These are phyloP conservation scores for Trichophyton rubrum DNA, from an alignment of 2,329 filamentous ascomycete genomes.

Conservation along the genomic window DNA sequence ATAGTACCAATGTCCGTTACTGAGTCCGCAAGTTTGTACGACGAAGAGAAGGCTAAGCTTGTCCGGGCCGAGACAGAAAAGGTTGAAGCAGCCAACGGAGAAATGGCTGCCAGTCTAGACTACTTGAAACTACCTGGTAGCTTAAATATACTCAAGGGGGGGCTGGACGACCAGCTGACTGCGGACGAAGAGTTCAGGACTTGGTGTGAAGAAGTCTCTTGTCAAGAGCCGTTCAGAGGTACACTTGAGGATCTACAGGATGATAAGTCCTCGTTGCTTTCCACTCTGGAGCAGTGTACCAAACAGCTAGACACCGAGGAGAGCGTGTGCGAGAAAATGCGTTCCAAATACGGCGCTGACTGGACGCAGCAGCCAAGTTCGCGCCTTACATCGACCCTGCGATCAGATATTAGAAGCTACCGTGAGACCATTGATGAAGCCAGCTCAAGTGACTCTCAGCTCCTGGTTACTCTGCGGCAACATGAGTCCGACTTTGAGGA, in stretches of 20 bases:
- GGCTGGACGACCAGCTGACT: constrained; percentile 42
- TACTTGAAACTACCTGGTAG: constrained; percentile 84
- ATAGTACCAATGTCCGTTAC: constrained; percentile 94
- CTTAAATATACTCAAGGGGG: constrained; percentile 75
- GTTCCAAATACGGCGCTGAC: constrained; percentile 86
- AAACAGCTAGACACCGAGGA: constrained; percentile 95
- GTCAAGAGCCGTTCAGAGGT: constrained; percentile 63
- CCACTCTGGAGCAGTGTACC: constrained; percentile 61
- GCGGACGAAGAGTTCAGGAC: constrained; percentile 84
- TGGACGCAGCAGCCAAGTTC: constrained; percentile 97
- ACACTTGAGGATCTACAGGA: constrained; percentile 68
- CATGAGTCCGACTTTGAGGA: constrained; percentile 85
- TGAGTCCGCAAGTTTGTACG: constrained; percentile 90
- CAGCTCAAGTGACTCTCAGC: constrained; percentile 67
- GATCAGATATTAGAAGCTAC: constrained; percentile 78
- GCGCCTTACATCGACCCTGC: constrained; percentile 71
- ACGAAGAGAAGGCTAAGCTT: constrained; percentile 95
- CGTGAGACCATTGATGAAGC: constrained; percentile 83
- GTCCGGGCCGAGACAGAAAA: constrained; percentile 87
- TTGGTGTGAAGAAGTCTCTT: constrained; percentile 88
- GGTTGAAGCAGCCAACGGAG: constrained; percentile 81
- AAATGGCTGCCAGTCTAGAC: constrained; percentile 90
- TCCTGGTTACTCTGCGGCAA: constrained; percentile 71
- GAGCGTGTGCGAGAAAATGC: constrained; percentile 97
- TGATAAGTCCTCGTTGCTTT: constrained; percentile 63